Conservation (phyloP, 1,284 basidiomycete species). For the Filobasidium uniguttulatum region DNA sequence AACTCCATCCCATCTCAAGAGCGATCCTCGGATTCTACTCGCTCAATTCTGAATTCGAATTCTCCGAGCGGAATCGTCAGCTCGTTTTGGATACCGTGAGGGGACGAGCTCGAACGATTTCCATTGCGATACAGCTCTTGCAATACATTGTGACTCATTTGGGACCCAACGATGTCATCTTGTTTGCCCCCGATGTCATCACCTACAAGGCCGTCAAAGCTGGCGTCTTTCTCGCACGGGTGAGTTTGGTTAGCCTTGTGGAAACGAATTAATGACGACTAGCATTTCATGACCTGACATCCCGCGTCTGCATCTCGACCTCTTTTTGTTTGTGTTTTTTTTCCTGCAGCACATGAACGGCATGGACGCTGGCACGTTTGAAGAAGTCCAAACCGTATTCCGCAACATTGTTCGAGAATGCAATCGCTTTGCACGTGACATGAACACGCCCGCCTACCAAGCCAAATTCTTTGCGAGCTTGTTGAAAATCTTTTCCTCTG, state of each 20-base stretch:
- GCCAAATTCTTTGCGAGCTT: slow-evolving; percentile 14
- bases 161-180: slow-evolving; percentile 11
- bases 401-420: slow-evolving; percentile 12
- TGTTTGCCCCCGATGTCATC: slow-evolving; percentile 13
- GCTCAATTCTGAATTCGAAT: slow-evolving; percentile 8
- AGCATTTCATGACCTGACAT: no score
- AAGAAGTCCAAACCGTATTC: slow-evolving; percentile 11
- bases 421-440: slow-evolving; percentile 5
- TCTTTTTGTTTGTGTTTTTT: neutral
- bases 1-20: slow-evolving; percentile 9
- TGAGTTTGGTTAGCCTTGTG: slow-evolving; percentile 3
- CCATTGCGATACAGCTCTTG: slow-evolving; percentile 4
- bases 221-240: slow-evolving; percentile 13
- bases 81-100: neutral
- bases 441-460: slow-evolving; percentile 12
- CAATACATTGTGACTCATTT: slow-evolving; percentile 11
- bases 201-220: slow-evolving; percentile 11
- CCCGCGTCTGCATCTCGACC: neutral
- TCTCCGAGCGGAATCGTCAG: slow-evolving; percentile 9
- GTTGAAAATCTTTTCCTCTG: slow-evolving; percentile 10
- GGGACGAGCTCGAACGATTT: neutral
- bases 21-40: slow-evolving; percentile 12
- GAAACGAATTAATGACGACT: no score
- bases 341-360: neutral
- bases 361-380: slow-evolving; percentile 5